Evolutionary conservation across 768 basidiomycete species (phyloP).

Genomic region (Boletus tylopilopsis): DNA sequence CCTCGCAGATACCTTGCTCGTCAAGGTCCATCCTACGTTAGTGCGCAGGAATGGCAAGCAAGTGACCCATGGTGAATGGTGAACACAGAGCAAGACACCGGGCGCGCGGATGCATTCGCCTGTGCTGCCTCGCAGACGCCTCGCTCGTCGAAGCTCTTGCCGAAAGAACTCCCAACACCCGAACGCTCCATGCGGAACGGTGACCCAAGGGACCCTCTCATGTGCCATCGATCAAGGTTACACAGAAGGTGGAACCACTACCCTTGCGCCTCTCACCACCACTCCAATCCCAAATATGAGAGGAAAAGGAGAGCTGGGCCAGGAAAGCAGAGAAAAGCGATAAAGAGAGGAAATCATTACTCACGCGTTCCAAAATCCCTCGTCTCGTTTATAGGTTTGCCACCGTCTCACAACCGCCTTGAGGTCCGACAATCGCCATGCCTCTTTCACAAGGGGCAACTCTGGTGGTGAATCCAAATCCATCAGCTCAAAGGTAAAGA

Average conservation of each 20-base stretch:
- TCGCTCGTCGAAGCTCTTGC: slow-evolving; percentile 12
- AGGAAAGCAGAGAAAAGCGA: too few species aligned
- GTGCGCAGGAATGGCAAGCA: too few species aligned
- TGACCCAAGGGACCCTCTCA: slow-evolving; percentile 11
- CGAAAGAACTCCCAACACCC: neutral
- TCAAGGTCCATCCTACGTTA: neutral
- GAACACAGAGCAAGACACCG: slow-evolving; percentile 13
- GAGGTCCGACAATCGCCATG: slow-evolving; percentile 53
- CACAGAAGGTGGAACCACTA: too few species aligned
- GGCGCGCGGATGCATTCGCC: neutral
- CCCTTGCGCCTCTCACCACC: neutral
- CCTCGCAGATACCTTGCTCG: slow-evolving; percentile 18
- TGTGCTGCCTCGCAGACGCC: slow-evolving; percentile 19
- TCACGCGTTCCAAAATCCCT: slow-evolving; percentile 62
- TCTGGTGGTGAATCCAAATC: slow-evolving; percentile 50
- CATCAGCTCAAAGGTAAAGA: slow-evolving; percentile 63
- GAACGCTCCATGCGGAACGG: slow-evolving; percentile 11
- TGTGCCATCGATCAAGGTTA: slow-evolving; percentile 13
- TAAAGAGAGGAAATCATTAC: too few species aligned
- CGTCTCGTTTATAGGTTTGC: slow-evolving; percentile 40
- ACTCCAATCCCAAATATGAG: neutral
- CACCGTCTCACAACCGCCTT: slow-evolving; percentile 43
- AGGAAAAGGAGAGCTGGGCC: neutral
- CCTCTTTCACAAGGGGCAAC: slow-evolving; percentile 35
- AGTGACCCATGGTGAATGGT: neutral